Base-by-base conservation (phyloP, 2,329 filamentous ascomycete genomes). In the Aspergillus japonicus region DNA sequence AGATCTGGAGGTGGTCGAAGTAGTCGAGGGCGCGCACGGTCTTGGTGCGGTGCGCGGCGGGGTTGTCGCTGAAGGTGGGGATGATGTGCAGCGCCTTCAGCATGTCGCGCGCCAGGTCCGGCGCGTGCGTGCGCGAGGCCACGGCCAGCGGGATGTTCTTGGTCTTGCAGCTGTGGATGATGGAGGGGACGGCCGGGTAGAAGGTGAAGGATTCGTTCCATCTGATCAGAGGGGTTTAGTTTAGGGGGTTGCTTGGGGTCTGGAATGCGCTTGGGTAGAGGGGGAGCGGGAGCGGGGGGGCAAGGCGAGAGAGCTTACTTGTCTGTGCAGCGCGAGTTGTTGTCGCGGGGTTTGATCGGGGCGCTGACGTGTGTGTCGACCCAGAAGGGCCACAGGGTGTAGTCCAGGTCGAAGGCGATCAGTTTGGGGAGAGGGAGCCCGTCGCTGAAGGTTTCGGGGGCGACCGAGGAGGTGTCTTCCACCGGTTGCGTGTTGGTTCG, bases 361-460 rank as follows among this genome's bases (percentile, higher is more conserved):
- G 87, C 84, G 24, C 87, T 86, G 68, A 95, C 89, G 77, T 97
- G 93, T 3, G 92, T 96, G 80, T 98, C 95, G 1, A 96, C 89
- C 94, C 94, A 98, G 78, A 97, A 97, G 4, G 93, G 92, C 95
- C 94, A 98, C n/a, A 98, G 83, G 0, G 95, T 98, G 82, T 97
- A 98, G 82, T 98, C 94, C 63, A 98, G 86, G 75, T 98, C 95
- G 79, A 98, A 97, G 64, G 95, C 90, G 68, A 98, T 84, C 66
- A 96, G 83, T 62, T 88, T 87, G 0, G 93, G 93, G 1, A 96
- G 84, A 0, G 92, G 90, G 0, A 87, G 84, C 47, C 86, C 83
- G 66, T 89, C 86, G 62, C 78, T 85, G 76, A 89, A 87, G 12
- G 85, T 87, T 16, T 78, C 73, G 4, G 84, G 84, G 63, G 75